Percentiles rank a stretch among this genome's conserved stretches.
Conservation (phyloP, 108 stramenopile species). For the Fragilariopsis cylindrus region DNA sequence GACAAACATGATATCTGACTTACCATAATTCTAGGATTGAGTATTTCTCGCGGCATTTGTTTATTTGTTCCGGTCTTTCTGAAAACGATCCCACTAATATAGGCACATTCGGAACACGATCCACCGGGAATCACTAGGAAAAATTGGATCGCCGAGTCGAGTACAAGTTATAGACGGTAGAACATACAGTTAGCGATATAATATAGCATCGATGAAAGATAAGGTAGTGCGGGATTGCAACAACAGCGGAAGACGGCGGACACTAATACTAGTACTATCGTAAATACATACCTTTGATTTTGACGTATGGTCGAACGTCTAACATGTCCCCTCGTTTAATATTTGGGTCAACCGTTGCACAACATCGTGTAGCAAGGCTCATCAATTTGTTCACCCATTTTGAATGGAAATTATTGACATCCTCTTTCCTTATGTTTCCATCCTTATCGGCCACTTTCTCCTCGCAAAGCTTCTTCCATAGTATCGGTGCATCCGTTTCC, state of each 20-base stretch:
- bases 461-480: conserved; percentile 50
- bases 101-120: conserved; percentile 70
- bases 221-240: not conserved
- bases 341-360: conserved; percentile 86
- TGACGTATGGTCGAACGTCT: conserved; percentile 75
- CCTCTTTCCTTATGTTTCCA: conserved; percentile 13
- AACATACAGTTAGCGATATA: conserved; percentile 46
- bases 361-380: conserved; percentile 77
- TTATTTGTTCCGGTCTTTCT: conserved; percentile 91
- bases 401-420: conserved; percentile 34
- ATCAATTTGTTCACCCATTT: conserved; percentile 78
- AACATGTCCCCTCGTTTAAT: conserved; percentile 87
- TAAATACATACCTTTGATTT: conserved; percentile 46
- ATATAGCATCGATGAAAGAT: not conserved
- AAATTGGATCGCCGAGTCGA: no score
- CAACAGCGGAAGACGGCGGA: not conserved
- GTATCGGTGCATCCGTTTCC: conserved; percentile 63
- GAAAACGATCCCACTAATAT: conserved; percentile 90
- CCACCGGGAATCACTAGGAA: conserved; percentile 82
- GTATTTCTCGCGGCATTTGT: conserved; percentile 70
- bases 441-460: conserved; percentile 1
- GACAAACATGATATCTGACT: not conserved
- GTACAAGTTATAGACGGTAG: not conserved
- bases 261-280: not conserved
- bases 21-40: conserved; percentile 86